Evolutionary conservation across 1,139 yeast species (phyloP), one percentile per base, ranked within the genome.

Genomic region (Blastobotrys raffinosifermentans): DNA sequence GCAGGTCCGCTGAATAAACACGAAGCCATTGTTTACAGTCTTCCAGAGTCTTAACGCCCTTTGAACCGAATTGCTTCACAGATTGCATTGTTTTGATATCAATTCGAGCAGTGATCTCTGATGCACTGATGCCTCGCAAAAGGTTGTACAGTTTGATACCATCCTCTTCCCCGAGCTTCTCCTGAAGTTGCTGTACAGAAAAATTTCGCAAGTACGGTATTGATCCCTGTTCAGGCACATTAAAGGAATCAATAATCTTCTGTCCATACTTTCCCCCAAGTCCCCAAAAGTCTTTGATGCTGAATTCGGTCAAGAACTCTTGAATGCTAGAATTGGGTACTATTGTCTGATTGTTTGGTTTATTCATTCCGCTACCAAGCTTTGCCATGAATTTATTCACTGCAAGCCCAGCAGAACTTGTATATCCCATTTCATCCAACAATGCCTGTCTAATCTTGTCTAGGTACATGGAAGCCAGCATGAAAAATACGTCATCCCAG

Each of bases 201-300:
- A 55, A 37, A 3, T 44, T 41, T 6, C 50, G 50, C 8, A 63
- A 36, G 22, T 42, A 41, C 23, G 46, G 40, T 8, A 61, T 50
- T 4, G 62, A 49, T 1, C 49, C 55, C 4, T 46, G 47, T 10
- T 53, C 55, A 1, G 64, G 63, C 1, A 63, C 41, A 1, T 51
- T 46, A 3, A 65, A 61, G 21, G 65, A 58, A 13, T 62, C 57
- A 17, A 70, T 49, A 0, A 87, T 64, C n/a, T 64, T 63, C 7
- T 78, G 78, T 0, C 98, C 98, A 4, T 72, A 64, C 50, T 84
- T 85, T 2, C 98, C 98, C 3, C 98, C 98, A 69, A 89, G 66
- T 0, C 95, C 89, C 69, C 94, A 81, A 41, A 89, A 73, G 50
- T 89, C 95, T 1, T 74, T 73, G 15, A 91, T 57, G 41, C 77